These are phyloP conservation scores for Phialemonium atrogriseum DNA, from an alignment of 2,329 filamentous ascomycete genomes.

Conservation along the genomic window DNA sequence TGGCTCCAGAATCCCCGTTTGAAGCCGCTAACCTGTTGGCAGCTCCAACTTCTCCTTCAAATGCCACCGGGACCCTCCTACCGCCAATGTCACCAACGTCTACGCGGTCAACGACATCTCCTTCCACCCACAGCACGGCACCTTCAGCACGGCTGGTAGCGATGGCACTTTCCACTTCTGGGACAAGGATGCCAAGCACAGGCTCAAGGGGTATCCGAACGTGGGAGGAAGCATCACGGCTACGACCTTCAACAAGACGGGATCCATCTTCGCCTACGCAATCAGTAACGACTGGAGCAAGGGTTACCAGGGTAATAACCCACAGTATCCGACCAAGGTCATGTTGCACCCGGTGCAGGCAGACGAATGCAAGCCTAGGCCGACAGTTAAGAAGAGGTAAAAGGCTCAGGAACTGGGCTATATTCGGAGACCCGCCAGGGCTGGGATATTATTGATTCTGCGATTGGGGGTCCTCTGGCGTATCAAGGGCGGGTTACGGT, in stretches of 20 bases:
- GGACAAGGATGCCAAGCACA: conserved; percentile 88
- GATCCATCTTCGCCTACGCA: conserved; percentile 79
- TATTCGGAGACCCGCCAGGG: not conserved
- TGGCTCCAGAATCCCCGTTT: not conserved
- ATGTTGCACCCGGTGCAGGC: conserved; percentile 70
- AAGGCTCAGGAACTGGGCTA: no score
- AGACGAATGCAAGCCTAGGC: conserved; percentile 56
- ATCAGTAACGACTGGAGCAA: conserved; percentile 98
- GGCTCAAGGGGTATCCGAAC: conserved; percentile 78
- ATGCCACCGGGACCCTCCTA: conserved; percentile 80
- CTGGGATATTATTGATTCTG: not conserved
- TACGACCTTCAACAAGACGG: conserved; percentile 84
- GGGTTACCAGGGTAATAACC: conserved; percentile 79
- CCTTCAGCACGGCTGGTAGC: conserved; percentile 93
- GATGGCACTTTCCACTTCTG: conserved; percentile 97
- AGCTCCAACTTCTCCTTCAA: conserved; percentile 98
- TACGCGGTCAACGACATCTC: conserved; percentile 96
- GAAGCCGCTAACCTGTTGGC: no score
- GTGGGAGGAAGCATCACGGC: conserved; percentile 82
- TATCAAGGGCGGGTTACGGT: no score
- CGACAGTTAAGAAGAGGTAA: conserved; percentile 51
- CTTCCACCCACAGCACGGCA: conserved; percentile 93
- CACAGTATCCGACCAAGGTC: conserved; percentile 67
- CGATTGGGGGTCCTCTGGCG: no score
- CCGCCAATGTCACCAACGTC: conserved; percentile 74